Evolutionary conservation across 495 filamentous ascomycete genomes (phyloP).

Genomic region (Barbatosphaeria neglecta): DNA sequence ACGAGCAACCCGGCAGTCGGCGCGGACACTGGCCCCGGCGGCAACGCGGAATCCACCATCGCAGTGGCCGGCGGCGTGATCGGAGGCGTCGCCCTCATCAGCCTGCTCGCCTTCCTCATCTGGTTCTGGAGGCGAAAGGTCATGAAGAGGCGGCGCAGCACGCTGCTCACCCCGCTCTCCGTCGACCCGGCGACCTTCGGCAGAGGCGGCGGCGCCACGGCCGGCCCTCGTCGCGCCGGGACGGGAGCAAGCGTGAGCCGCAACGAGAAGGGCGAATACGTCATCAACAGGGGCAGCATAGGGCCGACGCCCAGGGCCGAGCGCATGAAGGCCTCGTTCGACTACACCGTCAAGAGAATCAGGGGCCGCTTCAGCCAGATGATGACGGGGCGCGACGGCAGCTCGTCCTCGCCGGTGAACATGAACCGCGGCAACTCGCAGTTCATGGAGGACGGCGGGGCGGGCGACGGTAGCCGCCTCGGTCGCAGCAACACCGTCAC

Average conservation of each 20-base stretch:
- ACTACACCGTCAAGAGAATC: constrained; percentile 23
- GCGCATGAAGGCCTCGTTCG: constrained; percentile 23
- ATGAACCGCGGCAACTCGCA: constrained; percentile 40
- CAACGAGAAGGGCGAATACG: constrained; percentile 28
- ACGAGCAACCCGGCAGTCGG: constrained; percentile 8
- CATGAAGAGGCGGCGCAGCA: constrained; percentile 24
- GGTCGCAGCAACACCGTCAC: constrained; percentile 21
- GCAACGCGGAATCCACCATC: constrained; percentile 23
- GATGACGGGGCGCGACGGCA: constrained; percentile 20
- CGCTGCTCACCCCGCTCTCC: constrained; percentile 33
- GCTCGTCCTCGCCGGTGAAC: constrained; percentile 30
- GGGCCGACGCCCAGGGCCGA: constrained; percentile 27
- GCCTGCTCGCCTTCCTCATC: constrained; percentile 31
- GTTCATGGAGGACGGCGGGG: constrained; percentile 29
- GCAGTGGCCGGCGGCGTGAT: constrained; percentile 38
- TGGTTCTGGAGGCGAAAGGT: constrained; percentile 35
- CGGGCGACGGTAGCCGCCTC: constrained; percentile 5
- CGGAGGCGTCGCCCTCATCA: constrained; percentile 33
- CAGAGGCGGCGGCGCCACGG: not conserved
- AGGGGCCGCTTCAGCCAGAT: constrained; percentile 23
- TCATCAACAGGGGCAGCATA: constrained; percentile 27
- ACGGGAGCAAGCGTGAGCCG: not conserved
- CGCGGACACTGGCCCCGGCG: constrained; percentile 5
- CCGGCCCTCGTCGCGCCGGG: not conserved
- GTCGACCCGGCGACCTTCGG: constrained; percentile 11